These are phyloP conservation scores for Lentinula raphanica DNA, from an alignment of 768 basidiomycete genomes.

Conservation along the genomic window DNA sequence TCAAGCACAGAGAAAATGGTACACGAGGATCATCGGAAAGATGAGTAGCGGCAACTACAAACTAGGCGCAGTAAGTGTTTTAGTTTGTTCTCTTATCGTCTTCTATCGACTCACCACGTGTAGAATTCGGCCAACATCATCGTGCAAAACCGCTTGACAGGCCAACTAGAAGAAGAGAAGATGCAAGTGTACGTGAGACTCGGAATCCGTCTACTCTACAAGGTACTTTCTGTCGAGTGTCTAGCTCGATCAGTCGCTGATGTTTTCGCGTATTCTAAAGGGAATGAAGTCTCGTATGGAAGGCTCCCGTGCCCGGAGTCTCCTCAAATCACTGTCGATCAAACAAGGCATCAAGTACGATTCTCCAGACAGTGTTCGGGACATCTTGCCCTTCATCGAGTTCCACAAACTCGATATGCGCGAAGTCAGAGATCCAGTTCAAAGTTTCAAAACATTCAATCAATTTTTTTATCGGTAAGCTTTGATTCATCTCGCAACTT, in stretches of 20 bases:
- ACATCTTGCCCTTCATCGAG: constrained; percentile 83
- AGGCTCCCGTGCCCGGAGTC: constrained; percentile 58
- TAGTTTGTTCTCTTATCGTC: background rate
- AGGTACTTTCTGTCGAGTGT: constrained; percentile 32
- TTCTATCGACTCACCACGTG: background rate
- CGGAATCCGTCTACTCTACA: constrained; percentile 90
- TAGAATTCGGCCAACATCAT: constrained; percentile 98
- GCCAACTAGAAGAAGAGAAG: constrained; percentile 94
- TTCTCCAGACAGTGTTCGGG: constrained; percentile 72
- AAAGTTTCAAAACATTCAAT: constrained; percentile 90
- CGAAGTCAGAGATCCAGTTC: constrained; percentile 79
- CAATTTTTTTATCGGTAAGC: constrained; percentile 77
- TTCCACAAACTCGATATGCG: constrained; percentile 82
- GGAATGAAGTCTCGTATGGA: constrained; percentile 88
- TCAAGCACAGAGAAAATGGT: constrained; percentile 97
- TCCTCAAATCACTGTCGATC: constrained; percentile 85
- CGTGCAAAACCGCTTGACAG: constrained; percentile 89
- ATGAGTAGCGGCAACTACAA: constrained; percentile 83
- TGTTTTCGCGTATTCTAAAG: constrained; percentile 25
- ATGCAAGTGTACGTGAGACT: constrained; percentile 92
- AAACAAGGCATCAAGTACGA: constrained; percentile 96
- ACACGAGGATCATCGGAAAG: constrained; percentile 84
- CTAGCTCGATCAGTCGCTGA: background rate
- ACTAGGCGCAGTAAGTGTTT: constrained; percentile 73
- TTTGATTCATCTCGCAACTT: background rate